Base-by-base conservation (phyloP, 495 filamentous ascomycete species). In the Xylaria scruposa region DNA sequence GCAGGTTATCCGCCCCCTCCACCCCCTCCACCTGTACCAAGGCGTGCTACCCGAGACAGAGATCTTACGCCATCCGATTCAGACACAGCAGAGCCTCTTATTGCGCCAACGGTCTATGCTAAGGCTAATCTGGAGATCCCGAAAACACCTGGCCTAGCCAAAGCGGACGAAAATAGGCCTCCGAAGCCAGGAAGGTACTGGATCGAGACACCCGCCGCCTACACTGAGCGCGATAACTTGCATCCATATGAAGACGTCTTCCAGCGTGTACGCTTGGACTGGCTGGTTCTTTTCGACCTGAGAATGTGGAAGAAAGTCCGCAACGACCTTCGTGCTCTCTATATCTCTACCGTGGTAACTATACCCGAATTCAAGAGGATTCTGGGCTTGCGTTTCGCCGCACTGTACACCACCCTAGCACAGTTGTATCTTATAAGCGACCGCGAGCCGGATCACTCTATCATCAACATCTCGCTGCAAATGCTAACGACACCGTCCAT, bases 361-460 rank as follows among this genome's bases (percentile, higher is more conserved):
- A 93, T 98, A 66, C 95, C 95, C 12, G 86, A 94, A 73, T 98
- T 98, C 87, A 99, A 98, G 84, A 91, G 97, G n/a, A 89, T 99
- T 36, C 87, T 99, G 68, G 94, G 95, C 12, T 84, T 99, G 60
- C 89, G 96, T 12, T 93, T 99, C 78, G 94, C 97, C 69, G 94
- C 94, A 0, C 84, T 99, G 42, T 99, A 99, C 79, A 98, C 95
- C 8, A 91, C 91, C 3, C 85, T 99, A 40, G 94, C 96, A 6
- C 94, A 99, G 79, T 82, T 99, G 1, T 99, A 98, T 78, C 88
- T 99, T 19, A 95, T 99, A 75, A 95, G 96, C 5, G 96, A 99
- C 77, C 88, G 96, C 63, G 96, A 99, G 77, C 95, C 96, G 0
- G 96, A 99, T 75, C 95, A 98, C 78, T 98, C 96, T 4, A 98